Base-by-base conservation (phyloP, 2,329 filamentous ascomycete genomes). In the Pseudogymnoascus sp. region DNA sequence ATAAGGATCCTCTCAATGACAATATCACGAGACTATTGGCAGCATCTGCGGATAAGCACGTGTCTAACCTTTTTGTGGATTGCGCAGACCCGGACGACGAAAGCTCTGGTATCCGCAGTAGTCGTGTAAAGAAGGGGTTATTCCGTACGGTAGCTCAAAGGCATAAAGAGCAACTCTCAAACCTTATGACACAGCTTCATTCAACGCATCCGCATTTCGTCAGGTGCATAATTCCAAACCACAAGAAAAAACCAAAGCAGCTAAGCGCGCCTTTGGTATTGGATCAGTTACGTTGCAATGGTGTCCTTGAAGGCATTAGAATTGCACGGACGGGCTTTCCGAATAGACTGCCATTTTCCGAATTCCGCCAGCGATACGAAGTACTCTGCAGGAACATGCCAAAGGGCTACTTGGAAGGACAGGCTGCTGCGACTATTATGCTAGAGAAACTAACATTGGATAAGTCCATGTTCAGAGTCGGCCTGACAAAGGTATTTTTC, bases 141-240 rank as follows among this genome's bases (percentile, higher is more conserved):
- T 99, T 99, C 83, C 88, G 95, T 33, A 99, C 95, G 0, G 96
- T 96, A 4, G 95, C 95, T 5, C 95, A 99, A 74, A 85, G 92
- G 70, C 95, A 99, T 80, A 99, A 99, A 76, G 95, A 99, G 75
- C 93, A 97, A 70, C 83, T 99, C n/a, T 90, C 92, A n/a, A 96
- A 88, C 66, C 79, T 99, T 64, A 99, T 99, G 95, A 82, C 83
- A 13, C 92, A 97, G 71, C 83, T 99, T 15, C 90, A 99, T 75
- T 96, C 90, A 0, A 99, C 95, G 0, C 95, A 99, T 74, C 96
- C 96, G 64, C 95, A 99, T 75, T 99, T 99, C 73, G 95, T 99
- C 31, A 90, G 95, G 56, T 99, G 95, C 73, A 99, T 99, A 66
- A 82, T 99, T 65, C 96, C 95, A 3, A 99, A 99, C 72, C 95